phyloP scores from a whole-genome alignment of 2,329 filamentous ascomycete genomes.

The Pleomassaria siparia region DNA sequence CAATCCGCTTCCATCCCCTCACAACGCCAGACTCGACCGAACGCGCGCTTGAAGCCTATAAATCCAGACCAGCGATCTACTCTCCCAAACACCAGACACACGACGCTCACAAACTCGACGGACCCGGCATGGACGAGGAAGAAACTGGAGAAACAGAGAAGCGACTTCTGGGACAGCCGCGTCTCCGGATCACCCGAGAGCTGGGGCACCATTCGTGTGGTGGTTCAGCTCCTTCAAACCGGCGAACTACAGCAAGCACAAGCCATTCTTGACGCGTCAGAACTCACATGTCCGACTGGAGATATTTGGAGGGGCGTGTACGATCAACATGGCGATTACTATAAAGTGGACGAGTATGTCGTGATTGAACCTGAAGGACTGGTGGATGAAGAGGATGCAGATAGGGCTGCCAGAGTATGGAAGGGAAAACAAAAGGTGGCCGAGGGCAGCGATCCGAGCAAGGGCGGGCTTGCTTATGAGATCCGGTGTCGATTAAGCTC shows the following conservation, averaged over 20 bases:
- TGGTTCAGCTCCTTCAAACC: slow-evolving; percentile 66
- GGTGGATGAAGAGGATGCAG: slow-evolving; percentile 18
- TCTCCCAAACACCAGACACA: slow-evolving; percentile 26
- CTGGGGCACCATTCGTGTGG: slow-evolving; percentile 74
- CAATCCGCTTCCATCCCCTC: slow-evolving; percentile 24
- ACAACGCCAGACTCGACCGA: slow-evolving; percentile 19
- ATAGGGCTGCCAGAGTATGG: slow-evolving; percentile 19
- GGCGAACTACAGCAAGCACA: slow-evolving; percentile 63
- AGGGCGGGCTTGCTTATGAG: too few relatives aligned
- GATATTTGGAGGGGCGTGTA: slow-evolving; percentile 46
- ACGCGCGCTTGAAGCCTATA: slow-evolving; percentile 28
- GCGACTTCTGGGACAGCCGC: slow-evolving; percentile 87
- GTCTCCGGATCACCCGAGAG: slow-evolving; percentile 76
- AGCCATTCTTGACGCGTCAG: slow-evolving; percentile 75
- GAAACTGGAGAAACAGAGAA: slow-evolving; percentile 69
- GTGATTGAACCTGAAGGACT: slow-evolving; percentile 48
- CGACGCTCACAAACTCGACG: slow-evolving; percentile 26
- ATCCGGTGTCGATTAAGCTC: slow-evolving; percentile 43
- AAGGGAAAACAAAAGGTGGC: slow-evolving; percentile 8
- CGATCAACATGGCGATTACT: slow-evolving; percentile 47
- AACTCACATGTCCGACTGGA: slow-evolving; percentile 51
- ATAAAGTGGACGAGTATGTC: slow-evolving; percentile 50
- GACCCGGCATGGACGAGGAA: slow-evolving; percentile 54
- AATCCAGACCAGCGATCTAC: slow-evolving; percentile 26
- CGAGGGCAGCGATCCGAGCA: slow-evolving; percentile 8